Conservation (phyloP, 176 grass and related monocot genomes). For the Areca catechu region DNA sequence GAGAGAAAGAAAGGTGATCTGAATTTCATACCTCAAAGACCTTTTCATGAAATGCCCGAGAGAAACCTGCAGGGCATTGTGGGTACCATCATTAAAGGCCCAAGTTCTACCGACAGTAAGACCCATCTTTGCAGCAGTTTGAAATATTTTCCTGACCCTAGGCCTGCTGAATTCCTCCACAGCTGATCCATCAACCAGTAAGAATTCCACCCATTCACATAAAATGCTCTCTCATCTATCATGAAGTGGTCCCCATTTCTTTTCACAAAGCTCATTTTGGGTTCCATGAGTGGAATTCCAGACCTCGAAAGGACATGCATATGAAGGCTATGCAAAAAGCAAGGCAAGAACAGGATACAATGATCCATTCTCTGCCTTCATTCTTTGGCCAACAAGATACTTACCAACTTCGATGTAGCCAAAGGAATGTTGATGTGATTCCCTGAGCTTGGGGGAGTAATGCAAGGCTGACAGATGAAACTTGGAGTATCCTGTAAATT, state of each 20-base stretch:
- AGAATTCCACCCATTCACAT: slow-evolving; percentile 95
- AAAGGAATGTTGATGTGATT: no score
- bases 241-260: slow-evolving; percentile 48
- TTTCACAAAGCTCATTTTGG: slow-evolving; percentile 51
- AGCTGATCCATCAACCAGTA: slow-evolving; percentile 98
- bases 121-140: slow-evolving; percentile 49
- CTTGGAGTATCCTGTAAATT: no score
- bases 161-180: slow-evolving; percentile 50
- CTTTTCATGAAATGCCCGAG: slow-evolving; percentile 69
- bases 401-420: no score
- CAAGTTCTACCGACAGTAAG: slow-evolving; percentile 93
- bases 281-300: slow-evolving; percentile 25
- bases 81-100: slow-evolving; percentile 86
- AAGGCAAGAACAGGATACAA: slow-evolving; percentile 62
- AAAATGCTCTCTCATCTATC: slow-evolving; percentile 53
- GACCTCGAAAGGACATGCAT: slow-evolving; percentile 59
- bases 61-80: slow-evolving; percentile 82
- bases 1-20: no score
- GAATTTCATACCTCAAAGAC: slow-evolving; percentile 50
- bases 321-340: slow-evolving; percentile 47
- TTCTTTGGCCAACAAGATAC: neutral
- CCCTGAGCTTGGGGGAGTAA: no score
- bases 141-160: slow-evolving; percentile 49
- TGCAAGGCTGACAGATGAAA: no score
- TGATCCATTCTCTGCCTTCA: slow-evolving; percentile 43